These are phyloP conservation scores for Linum tenue DNA, from an alignment of 345 rosid species.

Conservation along the genomic window DNA sequence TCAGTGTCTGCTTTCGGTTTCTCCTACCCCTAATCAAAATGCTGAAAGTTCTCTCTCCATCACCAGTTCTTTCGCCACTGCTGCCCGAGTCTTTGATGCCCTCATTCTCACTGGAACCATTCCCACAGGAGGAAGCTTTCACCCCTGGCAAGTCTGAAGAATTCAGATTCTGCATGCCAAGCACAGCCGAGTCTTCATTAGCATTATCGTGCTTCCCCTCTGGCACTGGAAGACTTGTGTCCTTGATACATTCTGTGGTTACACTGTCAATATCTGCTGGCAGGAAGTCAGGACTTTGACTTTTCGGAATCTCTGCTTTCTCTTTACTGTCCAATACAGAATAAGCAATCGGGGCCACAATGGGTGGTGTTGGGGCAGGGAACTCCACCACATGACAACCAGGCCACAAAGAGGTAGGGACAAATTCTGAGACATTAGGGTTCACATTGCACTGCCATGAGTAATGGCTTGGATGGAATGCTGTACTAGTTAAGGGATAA, in stretches of 20 bases:
- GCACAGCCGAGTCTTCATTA: slow-evolving; percentile 20
- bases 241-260: slow-evolving; percentile 28
- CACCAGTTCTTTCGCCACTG: slow-evolving; percentile 31
- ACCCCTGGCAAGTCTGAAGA: slow-evolving; percentile 12
- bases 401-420: slow-evolving; percentile 67
- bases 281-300: slow-evolving; percentile 27
- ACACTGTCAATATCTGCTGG: slow-evolving; percentile 45
- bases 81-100: slow-evolving; percentile 22
- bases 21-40: slow-evolving; percentile 81
- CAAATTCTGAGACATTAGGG: slow-evolving; percentile 54
- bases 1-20: slow-evolving; percentile 76
- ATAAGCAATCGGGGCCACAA: slow-evolving; percentile 55
- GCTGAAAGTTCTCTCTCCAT: slow-evolving; percentile 77
- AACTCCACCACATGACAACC: slow-evolving; percentile 62
- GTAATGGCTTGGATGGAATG: slow-evolving; percentile 75
- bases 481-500: slow-evolving; percentile 62
- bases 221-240: slow-evolving; percentile 27
- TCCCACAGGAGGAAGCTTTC: slow-evolving; percentile 17
- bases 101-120: slow-evolving; percentile 21
- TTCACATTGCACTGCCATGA: slow-evolving; percentile 68
- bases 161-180: slow-evolving; percentile 32
- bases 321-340: slow-evolving; percentile 36
- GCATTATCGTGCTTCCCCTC: slow-evolving; percentile 22
- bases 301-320: slow-evolving; percentile 23
- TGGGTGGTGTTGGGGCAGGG: slow-evolving; percentile 47